A percentile compares a stretch with the other conserved stretches of the same genome.
These are phyloP conservation scores for Corynascus novoguineensis DNA, from an alignment of 495 filamentous ascomycete species.

Conservation along the genomic window DNA sequence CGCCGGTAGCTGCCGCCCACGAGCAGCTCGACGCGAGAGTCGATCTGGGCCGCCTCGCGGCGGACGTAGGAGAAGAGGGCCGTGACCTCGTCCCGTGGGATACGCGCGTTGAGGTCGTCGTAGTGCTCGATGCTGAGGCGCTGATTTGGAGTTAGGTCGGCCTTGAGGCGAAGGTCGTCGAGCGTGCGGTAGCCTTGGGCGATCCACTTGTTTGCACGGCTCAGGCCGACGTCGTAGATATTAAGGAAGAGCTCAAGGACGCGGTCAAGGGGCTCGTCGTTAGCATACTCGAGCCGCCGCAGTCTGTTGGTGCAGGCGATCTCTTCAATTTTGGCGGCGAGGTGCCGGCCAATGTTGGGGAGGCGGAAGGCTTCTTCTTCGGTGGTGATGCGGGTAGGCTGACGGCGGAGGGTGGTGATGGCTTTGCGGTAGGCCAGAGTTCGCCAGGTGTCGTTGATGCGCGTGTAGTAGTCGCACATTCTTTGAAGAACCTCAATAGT, in stretches of 20 bases:
- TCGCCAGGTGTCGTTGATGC: slow-evolving; percentile 75
- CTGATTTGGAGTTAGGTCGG: slow-evolving; percentile 66
- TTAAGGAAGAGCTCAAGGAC: slow-evolving; percentile 63
- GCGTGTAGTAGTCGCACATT: slow-evolving; percentile 77
- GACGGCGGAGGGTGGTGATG: slow-evolving; percentile 64
- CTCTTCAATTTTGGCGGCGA: slow-evolving; percentile 89
- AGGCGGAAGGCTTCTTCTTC: slow-evolving; percentile 62
- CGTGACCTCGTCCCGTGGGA: slow-evolving; percentile 73
- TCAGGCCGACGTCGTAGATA: slow-evolving; percentile 73
- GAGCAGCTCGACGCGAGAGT: slow-evolving; percentile 56
- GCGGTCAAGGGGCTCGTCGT: slow-evolving; percentile 57
- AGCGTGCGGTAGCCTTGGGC: slow-evolving; percentile 69
- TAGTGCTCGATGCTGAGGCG: slow-evolving; percentile 74
- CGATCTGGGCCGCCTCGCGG: slow-evolving; percentile 53
- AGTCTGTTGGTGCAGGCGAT: slow-evolving; percentile 73
- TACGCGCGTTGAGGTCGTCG: slow-evolving; percentile 75
- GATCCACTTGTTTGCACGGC: slow-evolving; percentile 71
- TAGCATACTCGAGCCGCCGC: slow-evolving; percentile 62
- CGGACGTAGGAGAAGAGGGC: slow-evolving; percentile 64
- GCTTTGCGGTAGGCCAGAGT: slow-evolving; percentile 73
- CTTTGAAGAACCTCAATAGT: slow-evolving; percentile 76
- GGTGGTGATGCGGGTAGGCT: slow-evolving; percentile 59
- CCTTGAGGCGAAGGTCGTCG: slow-evolving; percentile 61
- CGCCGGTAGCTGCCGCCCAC: slow-evolving; percentile 84
- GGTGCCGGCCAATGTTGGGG: slow-evolving; percentile 64